These are phyloP conservation scores for Chalciporus pseudorubinellus DNA, from an alignment of 768 basidiomycete species.

Conservation along the genomic window DNA sequence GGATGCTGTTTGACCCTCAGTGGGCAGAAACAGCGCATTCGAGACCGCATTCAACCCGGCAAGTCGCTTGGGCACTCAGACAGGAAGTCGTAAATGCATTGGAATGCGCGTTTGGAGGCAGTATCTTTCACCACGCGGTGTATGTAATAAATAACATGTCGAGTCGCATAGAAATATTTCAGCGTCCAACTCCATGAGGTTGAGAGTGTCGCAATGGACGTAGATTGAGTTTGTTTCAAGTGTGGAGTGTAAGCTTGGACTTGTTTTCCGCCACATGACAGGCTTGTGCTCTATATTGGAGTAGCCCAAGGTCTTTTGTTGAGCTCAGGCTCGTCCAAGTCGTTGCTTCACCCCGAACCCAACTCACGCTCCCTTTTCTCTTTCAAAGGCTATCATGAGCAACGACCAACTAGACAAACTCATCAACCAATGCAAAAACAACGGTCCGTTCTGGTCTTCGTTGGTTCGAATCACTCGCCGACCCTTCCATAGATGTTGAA, in stretches of 20 bases:
- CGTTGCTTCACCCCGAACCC: conserved; percentile 7
- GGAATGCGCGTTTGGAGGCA: neutral
- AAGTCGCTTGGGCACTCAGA: conserved; percentile 89
- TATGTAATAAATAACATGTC: too few species aligned
- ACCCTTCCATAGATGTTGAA: conserved; percentile 60
- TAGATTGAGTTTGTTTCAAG: neutral
- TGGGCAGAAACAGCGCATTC: conserved; percentile 80
- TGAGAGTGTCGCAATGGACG: too few species aligned
- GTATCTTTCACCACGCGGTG: too few species aligned
- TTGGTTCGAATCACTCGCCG: conserved; percentile 7
- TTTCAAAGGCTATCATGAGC: conserved; percentile 45
- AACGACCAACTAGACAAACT: conserved; percentile 58
- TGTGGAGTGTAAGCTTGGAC: neutral
- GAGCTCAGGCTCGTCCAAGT: conserved; percentile 21
- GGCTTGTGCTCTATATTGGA: conserved; percentile 2
- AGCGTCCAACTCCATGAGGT: too few species aligned
- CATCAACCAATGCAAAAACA: conserved; percentile 61
- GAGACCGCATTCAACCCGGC: conserved; percentile 79
- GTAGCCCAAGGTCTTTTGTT: conserved; percentile 14
- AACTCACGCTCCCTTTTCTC: conserved; percentile 14
- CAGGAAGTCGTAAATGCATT: conserved; percentile 35
- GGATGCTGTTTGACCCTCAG: conserved; percentile 4
- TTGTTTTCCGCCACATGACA: conserved; percentile 22
- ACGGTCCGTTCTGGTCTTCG: conserved; percentile 41
- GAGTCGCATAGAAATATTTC: too few species aligned